These are phyloP conservation scores for Pseudocercospora macadamiae DNA, from an alignment of 2,329 filamentous ascomycete species.

Conservation along the genomic window DNA sequence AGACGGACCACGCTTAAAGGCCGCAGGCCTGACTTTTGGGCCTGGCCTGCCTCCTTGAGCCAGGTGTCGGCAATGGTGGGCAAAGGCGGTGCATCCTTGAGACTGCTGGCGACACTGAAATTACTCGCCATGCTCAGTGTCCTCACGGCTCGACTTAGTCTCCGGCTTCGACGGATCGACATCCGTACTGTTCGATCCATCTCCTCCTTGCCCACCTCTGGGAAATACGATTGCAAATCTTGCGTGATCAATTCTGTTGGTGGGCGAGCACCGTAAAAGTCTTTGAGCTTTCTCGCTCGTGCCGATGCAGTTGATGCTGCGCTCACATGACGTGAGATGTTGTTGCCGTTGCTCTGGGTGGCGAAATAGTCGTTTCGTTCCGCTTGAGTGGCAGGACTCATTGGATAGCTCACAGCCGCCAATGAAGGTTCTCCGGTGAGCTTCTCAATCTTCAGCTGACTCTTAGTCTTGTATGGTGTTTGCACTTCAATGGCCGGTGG, in stretches of 20 bases:
- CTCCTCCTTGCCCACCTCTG: constrained; percentile 88
- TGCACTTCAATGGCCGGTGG: constrained; percentile 62
- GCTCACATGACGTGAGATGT: constrained; percentile 35
- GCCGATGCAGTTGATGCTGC: constrained; percentile 42
- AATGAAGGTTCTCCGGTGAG: constrained; percentile 81
- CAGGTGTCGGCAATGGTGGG: constrained; percentile 94
- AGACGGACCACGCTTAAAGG: constrained; percentile 65
- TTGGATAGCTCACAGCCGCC: constrained; percentile 81
- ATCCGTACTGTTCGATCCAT: constrained; percentile 94
- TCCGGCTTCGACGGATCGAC: constrained; percentile 85
- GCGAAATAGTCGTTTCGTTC: constrained; percentile 67
- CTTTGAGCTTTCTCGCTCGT: constrained; percentile 62
- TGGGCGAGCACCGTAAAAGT: constrained; percentile 88
- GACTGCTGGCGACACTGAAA: constrained; percentile 86
- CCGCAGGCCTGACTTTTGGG: constrained; percentile 52
- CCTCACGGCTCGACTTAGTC: constrained; percentile 89
- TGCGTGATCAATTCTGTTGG: constrained; percentile 97
- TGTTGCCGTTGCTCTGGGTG: constrained; percentile 16
- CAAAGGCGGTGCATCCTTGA: constrained; percentile 91
- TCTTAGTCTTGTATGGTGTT: constrained; percentile 69
- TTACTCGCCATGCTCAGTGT: constrained; percentile 93
- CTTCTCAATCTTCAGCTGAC: constrained; percentile 85
- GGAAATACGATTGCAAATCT: constrained; percentile 95
- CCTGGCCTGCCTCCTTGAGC: constrained; percentile 65
- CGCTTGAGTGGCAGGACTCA: constrained; percentile 72